Evolutionary conservation across 441 rosid genomes (phyloP).

Genomic region (Theobroma grandiflorum): DNA sequence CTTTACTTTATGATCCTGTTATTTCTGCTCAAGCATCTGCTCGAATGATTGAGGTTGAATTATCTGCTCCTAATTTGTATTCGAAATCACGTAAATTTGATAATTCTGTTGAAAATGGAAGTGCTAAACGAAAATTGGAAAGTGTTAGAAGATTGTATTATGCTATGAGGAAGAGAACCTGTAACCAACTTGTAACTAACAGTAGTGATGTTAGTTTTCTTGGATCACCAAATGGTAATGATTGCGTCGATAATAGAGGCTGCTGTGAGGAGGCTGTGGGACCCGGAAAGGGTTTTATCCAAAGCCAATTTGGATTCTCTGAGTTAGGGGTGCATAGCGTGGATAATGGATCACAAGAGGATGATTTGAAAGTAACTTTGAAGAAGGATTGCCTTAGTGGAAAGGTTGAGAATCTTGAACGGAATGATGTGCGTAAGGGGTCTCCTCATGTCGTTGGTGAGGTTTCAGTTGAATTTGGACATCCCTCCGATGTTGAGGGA

Average conservation of each 20-base stretch:
- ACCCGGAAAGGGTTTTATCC: constrained; percentile 30
- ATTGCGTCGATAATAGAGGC: constrained; percentile 13
- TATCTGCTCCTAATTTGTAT: constrained; percentile 31
- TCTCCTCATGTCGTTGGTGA: constrained; percentile 27
- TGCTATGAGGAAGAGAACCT: constrained; percentile 47
- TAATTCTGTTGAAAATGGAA: constrained; percentile 31
- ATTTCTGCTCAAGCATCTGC: constrained; percentile 57
- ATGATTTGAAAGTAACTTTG: constrained; percentile 27
- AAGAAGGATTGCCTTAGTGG: constrained; percentile 34
- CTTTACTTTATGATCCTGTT: constrained; percentile 61
- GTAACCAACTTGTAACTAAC: constrained; percentile 28
- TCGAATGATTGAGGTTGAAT: constrained; percentile 47
- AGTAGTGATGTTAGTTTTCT: constrained; percentile 25
- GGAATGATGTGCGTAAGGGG: constrained; percentile 27
- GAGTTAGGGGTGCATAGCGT: constrained; percentile 30
- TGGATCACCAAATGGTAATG: constrained; percentile 28
- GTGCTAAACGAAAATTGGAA: constrained; percentile 41
- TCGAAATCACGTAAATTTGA: constrained; percentile 34
- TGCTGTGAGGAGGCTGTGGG: constrained; percentile 28
- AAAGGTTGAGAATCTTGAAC: constrained; percentile 25
- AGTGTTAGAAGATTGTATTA: constrained; percentile 45
- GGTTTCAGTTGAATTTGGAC: constrained; percentile 33
- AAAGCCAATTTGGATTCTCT: constrained; percentile 35
- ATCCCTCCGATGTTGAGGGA: constrained; percentile 30
- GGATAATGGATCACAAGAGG: constrained; percentile 20